A percentile compares a stretch with the other conserved stretches of the same genome.
These are phyloP conservation scores for Aspergillus baeticus DNA, from an alignment of 495 filamentous ascomycete species.

Conservation along the genomic window DNA sequence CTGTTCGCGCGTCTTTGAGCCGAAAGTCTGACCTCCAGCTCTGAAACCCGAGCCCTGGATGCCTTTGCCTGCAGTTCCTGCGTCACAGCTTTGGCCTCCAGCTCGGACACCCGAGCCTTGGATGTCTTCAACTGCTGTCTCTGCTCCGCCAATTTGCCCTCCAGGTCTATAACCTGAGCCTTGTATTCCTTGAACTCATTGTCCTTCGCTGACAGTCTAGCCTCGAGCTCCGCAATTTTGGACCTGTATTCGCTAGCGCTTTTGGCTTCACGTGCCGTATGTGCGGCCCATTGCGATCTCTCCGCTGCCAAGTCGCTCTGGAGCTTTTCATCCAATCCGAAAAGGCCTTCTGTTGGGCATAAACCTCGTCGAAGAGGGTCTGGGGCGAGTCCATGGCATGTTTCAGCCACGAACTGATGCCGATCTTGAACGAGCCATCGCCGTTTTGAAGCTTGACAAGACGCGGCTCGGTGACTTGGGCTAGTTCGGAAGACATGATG, in stretches of 20 bases:
- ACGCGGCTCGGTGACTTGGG: no score
- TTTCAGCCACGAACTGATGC: neutral
- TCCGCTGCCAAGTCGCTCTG: no score
- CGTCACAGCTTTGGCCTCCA: neutral
- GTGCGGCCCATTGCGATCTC: no score
- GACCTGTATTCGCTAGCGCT: no score
- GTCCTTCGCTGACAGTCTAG: no score
- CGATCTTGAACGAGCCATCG: neutral
- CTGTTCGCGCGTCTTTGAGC: neutral
- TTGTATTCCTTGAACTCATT: neutral
- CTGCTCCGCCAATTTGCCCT: neutral
- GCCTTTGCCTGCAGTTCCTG: neutral
- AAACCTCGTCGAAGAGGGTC: no score
- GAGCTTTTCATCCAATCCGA: no score
- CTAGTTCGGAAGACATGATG: no score
- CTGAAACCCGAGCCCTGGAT: neutral
- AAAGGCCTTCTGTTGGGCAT: no score
- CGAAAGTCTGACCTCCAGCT: neutral
- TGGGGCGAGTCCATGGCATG: neutral
- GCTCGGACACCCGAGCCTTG: neutral
- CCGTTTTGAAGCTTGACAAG: no score
- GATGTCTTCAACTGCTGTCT: neutral
- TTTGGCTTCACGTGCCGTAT: no score
- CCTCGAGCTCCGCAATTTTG: no score
- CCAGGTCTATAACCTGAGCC: neutral